Evolutionary conservation across 352 stramenopile genomes (phyloP), one percentile per base, ranked within the genome.

Genomic region (Globisporangium middletonii): DNA sequence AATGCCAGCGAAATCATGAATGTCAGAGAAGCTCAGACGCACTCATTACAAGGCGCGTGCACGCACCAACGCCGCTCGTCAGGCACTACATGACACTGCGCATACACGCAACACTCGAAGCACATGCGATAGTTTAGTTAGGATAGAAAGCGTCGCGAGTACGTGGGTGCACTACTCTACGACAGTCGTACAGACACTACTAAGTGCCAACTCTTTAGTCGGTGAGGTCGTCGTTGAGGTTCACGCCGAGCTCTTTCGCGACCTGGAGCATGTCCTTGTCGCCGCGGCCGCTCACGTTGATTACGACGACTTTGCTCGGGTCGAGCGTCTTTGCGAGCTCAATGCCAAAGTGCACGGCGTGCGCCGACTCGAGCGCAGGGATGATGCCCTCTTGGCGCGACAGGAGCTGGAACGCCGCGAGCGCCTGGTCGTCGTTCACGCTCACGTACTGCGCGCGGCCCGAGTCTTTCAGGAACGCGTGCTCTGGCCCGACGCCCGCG

Each of bases 211-310:
- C 23, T 23, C 23, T 23, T 23, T n/a, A 43, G 59, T 92, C 79
- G n/a, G 83, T 93, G 55, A 93, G 71, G 57, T 93, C 83, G 41
- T 88, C 80, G 66, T 90, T 69, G 37, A 93, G 68, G 76, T 98
- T 92, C 9, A 99, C 92, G 33, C 94, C 93, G 59, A 98, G 89
- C 51, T 97, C 94, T 68, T 95, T 97, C 30, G 97, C 96, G 27
- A 99, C 91, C 65, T 98, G 96, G 30, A 98, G 85, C 96, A 99
- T 99, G 72, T 99, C 96, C 84, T 99, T 99, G 78, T 99, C 97
- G 48, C 97, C 96, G 45, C 97, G 89, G 23, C 97, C 97, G 79
- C 93, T 98, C 62, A 99, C 86, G 75, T 98, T 99, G 56, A 99
- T 97, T 2, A 99, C 89, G 60, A 99, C 80, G 65, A 90, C 94